These are phyloP conservation scores for Suillus variegatus DNA, from an alignment of 768 basidiomycete species.

Conservation along the genomic window DNA sequence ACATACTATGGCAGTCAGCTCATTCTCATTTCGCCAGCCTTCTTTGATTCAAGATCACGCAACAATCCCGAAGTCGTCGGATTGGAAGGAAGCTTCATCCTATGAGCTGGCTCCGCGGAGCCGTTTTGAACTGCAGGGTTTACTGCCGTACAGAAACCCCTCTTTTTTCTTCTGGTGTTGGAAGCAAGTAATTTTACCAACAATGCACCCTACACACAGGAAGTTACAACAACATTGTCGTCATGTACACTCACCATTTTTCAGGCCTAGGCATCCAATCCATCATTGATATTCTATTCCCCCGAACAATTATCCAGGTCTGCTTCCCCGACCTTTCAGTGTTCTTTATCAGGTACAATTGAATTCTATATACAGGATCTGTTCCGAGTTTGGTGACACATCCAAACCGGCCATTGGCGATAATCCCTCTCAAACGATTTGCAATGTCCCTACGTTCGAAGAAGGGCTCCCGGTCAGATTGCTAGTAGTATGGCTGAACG, in stretches of 20 bases:
- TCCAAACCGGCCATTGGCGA: not conserved
- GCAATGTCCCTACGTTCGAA: not conserved
- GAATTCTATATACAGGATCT: not conserved
- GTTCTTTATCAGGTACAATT: not conserved
- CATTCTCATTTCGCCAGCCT: not conserved
- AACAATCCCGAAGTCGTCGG: not conserved
- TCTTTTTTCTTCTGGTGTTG: constrained; percentile 19
- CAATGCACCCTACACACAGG: constrained; percentile 4
- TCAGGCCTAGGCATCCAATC: not conserved
- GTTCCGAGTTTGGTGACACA: not conserved
- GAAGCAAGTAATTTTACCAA: constrained; percentile 12
- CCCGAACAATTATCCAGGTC: not conserved
- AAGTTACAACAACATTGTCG: not conserved
- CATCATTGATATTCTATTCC: not conserved
- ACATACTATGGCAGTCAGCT: not conserved
- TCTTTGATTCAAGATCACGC: constrained; percentile 5
- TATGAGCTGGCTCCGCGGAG: constrained; percentile 29
- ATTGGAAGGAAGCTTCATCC: constrained; percentile 6
- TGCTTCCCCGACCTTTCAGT: not conserved
- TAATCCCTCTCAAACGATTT: not conserved
- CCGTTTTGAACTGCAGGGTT: constrained; percentile 18
- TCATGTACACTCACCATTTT: not conserved
- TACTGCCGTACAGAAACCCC: constrained; percentile 20
- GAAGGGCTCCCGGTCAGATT: not conserved
- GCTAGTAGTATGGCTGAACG: not conserved